Base-by-base conservation (phyloP, 768 basidiomycete species). In the Crassisporium funariophilum region DNA sequence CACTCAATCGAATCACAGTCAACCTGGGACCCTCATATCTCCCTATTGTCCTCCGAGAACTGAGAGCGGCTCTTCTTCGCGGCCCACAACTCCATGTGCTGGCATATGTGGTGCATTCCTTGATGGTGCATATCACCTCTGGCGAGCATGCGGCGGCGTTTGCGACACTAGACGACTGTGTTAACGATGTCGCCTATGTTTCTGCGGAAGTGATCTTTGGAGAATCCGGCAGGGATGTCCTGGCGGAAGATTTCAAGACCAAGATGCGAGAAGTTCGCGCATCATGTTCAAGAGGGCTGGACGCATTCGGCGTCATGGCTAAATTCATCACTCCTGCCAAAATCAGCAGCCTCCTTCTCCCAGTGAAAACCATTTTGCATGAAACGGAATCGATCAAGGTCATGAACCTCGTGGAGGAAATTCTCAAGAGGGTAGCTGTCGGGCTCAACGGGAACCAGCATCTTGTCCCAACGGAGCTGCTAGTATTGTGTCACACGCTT, bases 21-120 rank as follows among this genome's bases (percentile, higher is more conserved):
- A 74, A 74, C 15, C 70, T 94, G 5, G 94, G 92, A 0, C 79
- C 89, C 0, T 66, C 75, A 0, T 91, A 88, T 61, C 81, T 98
- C 7, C 78, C 86, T 0, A 65, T 82, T 12, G 74, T 89, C 22
- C 67, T 98, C 29, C 82, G 81, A 25, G 94, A 98, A 62, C 71
- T 98, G 39, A 79, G 89, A n/a, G 81, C 75, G 0, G 91, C 95
- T 1, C 79, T 99, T 21, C 59, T 82, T 25, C 88, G 95, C 15
- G 97, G 97, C 5, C 95, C 97, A 1, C 95, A 98, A 45, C 78
- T 98, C 0, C 95, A 99, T 63, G 83, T 98, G 13, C 75, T 98
- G 22, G 94, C 95, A 1, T 88, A 86, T 51, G 84, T 85, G 2
- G 78, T 81, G 0, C 95, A 99, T 57, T 79, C 90, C 0, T 68